These are phyloP conservation scores for Starmera caribaea DNA, from an alignment of 805 yeast genomes.

Conservation along the genomic window DNA sequence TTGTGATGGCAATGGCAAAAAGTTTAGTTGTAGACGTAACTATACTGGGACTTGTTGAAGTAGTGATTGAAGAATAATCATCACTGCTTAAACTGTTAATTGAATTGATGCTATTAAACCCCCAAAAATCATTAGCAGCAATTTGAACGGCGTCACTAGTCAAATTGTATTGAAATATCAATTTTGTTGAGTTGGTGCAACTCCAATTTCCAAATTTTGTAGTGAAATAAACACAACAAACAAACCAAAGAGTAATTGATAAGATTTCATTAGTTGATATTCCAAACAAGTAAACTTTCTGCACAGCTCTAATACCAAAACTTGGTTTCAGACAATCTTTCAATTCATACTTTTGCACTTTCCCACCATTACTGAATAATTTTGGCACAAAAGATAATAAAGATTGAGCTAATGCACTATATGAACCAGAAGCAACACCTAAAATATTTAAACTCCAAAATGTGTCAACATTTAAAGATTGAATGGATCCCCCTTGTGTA, in stretches of 20 bases:
- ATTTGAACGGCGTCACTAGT: slow-evolving; percentile 8
- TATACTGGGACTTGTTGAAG: too few relatives aligned
- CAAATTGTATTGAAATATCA: slow-evolving; percentile 18
- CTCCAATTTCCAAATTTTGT: slow-evolving; percentile 19
- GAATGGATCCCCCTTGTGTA: neutral
- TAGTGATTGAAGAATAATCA: too few relatives aligned
- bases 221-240: slow-evolving; percentile 14
- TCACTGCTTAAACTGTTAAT: slow-evolving; percentile 1
- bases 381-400: too few relatives aligned
- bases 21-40: too few relatives aligned
- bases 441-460: too few relatives aligned
- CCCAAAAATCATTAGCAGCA: slow-evolving; percentile 1
- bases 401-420: too few relatives aligned
- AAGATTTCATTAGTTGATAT: slow-evolving; percentile 11
- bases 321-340: neutral
- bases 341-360: neutral
- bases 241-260: slow-evolving; percentile 14
- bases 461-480: neutral
- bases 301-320: neutral
- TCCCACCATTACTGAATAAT: neutral
- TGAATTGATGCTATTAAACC: neutral
- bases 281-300: slow-evolving; percentile 3
- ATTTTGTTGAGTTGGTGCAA: slow-evolving; percentile 14
- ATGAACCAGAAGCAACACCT: too few relatives aligned
- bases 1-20: too few relatives aligned